Percentiles rank a stretch among this genome's conserved stretches.
These are phyloP conservation scores for Gossypium stocksii DNA, from an alignment of 345 rosid species.

Conservation along the genomic window DNA sequence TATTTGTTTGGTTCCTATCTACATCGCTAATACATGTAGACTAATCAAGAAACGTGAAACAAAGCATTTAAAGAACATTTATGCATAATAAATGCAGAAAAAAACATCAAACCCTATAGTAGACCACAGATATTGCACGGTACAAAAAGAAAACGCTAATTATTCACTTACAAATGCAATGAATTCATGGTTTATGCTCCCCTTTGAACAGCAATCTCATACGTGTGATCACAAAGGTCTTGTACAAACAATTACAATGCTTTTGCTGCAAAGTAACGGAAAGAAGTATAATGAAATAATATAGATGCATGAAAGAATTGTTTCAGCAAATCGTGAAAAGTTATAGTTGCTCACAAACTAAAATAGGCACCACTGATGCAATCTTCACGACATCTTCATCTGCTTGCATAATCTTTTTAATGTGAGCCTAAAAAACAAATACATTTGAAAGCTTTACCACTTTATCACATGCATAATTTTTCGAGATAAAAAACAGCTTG, in stretches of 20 bases:
- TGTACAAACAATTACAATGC: constrained; percentile 96
- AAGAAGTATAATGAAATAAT: constrained; percentile 19
- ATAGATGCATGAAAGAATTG: neutral
- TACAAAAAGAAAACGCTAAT: neutral
- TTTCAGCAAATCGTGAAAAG: constrained; percentile 3
- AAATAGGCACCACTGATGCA: constrained; percentile 93
- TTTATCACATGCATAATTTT: neutral
- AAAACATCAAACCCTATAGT: neutral
- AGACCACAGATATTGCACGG: neutral
- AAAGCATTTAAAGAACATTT: neutral
- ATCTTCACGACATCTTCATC: constrained; percentile 99
- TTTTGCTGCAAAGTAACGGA: constrained; percentile 61
- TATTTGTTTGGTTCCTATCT: no score
- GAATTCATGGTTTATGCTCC: constrained; percentile 97
- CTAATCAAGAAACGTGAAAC: neutral
- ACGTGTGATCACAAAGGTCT: constrained; percentile 95
- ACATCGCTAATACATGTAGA: no score
- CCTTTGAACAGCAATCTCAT: constrained; percentile 88
- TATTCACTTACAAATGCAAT: constrained; percentile 77
- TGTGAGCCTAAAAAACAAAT: constrained; percentile 60
- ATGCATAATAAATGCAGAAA: neutral
- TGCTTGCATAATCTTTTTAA: constrained; percentile 99
- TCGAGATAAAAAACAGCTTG: neutral
- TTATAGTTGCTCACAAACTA: constrained; percentile 74
- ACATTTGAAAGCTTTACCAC: neutral